phyloP scores from a whole-genome alignment of 306 rosid genomes.

The Malus sylvestris region DNA sequence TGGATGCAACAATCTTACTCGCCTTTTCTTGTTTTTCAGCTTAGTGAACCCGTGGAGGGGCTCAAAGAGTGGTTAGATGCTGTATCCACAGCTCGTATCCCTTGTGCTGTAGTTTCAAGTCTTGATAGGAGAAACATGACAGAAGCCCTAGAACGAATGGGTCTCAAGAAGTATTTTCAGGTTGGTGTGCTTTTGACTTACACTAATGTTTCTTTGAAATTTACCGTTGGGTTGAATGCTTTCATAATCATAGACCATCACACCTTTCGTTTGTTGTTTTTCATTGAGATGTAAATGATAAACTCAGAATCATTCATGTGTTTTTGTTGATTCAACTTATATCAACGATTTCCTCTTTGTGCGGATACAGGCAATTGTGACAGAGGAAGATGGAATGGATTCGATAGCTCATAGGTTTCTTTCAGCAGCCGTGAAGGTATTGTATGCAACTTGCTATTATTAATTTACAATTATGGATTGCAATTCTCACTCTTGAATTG shows the following conservation, averaged over 20 bases:
- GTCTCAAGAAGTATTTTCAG: constrained; percentile 80
- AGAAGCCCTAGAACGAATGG: constrained; percentile 67
- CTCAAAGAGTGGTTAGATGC: constrained; percentile 95
- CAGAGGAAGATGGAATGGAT: constrained; percentile 98
- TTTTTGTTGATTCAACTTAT: not conserved
- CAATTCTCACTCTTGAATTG: not conserved
- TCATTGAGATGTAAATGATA: not conserved
- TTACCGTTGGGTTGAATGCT: not conserved
- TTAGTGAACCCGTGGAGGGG: constrained; percentile 71
- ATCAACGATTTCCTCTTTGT: constrained; percentile 15
- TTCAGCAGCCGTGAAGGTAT: constrained; percentile 94
- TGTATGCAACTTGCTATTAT: not conserved
- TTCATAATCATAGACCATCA: not conserved
- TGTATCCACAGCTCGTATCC: constrained; percentile 73
- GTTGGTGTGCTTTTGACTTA: constrained; percentile 33
- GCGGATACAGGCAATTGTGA: constrained; percentile 70
- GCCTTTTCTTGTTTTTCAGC: constrained; percentile 30
- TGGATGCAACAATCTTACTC: constrained; percentile 5
- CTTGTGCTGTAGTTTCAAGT: constrained; percentile 94
- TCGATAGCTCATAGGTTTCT: constrained; percentile 98
- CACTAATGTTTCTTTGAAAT: not conserved
- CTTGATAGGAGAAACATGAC: constrained; percentile 77
- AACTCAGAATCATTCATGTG: not conserved
- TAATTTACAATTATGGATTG: not conserved
- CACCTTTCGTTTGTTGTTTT: not conserved